Evolutionary conservation across 306 rosid species (phyloP).

Genomic region (Dalbergia oliveri): DNA sequence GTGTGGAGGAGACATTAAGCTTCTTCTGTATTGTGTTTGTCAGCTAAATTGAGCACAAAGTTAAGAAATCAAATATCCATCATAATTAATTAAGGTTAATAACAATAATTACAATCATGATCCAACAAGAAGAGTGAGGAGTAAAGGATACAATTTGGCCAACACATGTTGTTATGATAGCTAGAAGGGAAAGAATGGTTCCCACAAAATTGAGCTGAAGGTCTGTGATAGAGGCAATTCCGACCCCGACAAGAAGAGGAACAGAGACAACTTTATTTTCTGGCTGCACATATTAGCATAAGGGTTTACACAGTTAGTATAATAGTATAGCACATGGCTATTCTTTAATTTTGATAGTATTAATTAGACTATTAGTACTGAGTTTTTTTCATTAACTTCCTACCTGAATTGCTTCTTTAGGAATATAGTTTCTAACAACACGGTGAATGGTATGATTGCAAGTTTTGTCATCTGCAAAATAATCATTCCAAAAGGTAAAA

Average conservation of each 20-base stretch:
- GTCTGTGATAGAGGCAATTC: conserved; percentile 95
- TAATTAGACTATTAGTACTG: neutral
- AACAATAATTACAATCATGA: conserved; percentile 27
- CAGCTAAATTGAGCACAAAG: conserved; percentile 66
- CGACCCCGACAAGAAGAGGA: conserved; percentile 88
- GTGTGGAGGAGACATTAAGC: conserved; percentile 93
- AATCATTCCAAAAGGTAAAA: conserved; percentile 15
- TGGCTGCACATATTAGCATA: conserved; percentile 63
- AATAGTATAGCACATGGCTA: too few relatives aligned
- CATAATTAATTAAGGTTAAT: neutral
- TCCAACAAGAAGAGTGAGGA: conserved; percentile 34
- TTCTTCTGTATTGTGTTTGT: conserved; percentile 98
- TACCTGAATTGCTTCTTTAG: conserved; percentile 94
- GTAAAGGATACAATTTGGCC: conserved; percentile 93
- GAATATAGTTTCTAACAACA: conserved; percentile 79
- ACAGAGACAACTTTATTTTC: conserved; percentile 80
- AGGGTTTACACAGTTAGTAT: neutral
- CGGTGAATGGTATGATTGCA: conserved; percentile 98
- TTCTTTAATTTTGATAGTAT: too few relatives aligned
- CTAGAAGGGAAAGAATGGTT: conserved; percentile 81
- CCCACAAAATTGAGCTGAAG: conserved; percentile 96
- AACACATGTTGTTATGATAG: conserved; percentile 89
- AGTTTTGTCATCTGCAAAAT: conserved; percentile 94
- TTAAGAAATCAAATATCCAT: conserved; percentile 58
- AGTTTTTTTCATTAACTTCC: conserved; percentile 18